Percentiles rank a stretch among this genome's conserved stretches.
Conservation (phyloP, 176 grass and related monocot species). For the Thalia dealbata region DNA sequence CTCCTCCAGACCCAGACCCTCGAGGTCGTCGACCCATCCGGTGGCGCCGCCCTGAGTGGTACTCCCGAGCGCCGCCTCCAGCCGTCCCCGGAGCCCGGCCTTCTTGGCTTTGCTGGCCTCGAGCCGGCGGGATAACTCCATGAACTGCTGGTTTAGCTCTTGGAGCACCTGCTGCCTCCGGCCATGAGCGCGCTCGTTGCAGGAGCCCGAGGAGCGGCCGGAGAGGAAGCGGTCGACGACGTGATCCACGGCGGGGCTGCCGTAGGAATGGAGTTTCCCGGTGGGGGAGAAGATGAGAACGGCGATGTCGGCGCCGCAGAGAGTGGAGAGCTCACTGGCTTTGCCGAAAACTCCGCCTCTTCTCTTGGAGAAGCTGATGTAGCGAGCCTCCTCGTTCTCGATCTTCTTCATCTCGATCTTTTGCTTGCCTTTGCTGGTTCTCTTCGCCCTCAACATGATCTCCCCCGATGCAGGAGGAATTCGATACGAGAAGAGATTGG, state of each 20-base stretch:
- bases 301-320: not conserved
- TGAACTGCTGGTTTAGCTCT: not conserved
- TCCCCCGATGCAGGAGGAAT: no score
- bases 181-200: not conserved
- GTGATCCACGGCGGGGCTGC: not conserved
- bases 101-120: not conserved
- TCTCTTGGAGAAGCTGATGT: constrained; percentile 3
- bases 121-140: not conserved
- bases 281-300: not conserved
- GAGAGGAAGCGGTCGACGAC: not conserved
- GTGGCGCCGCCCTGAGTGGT: no score
- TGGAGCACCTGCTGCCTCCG: not conserved
- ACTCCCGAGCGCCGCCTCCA: not conserved
- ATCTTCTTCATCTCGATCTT: not conserved
- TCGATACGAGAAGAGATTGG: no score
- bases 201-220: not conserved
- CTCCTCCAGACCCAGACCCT: not conserved
- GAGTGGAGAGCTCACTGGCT: not conserved
- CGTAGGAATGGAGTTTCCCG: not conserved
- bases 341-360: not conserved
- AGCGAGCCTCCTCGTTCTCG: not conserved
- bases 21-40: not conserved
- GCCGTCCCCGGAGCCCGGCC: not conserved
- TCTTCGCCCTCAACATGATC: not conserved
- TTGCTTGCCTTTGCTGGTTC: not conserved